These are phyloP conservation scores for Ziziphus jujuba DNA, from an alignment of 306 rosid species.

Conservation along the genomic window DNA sequence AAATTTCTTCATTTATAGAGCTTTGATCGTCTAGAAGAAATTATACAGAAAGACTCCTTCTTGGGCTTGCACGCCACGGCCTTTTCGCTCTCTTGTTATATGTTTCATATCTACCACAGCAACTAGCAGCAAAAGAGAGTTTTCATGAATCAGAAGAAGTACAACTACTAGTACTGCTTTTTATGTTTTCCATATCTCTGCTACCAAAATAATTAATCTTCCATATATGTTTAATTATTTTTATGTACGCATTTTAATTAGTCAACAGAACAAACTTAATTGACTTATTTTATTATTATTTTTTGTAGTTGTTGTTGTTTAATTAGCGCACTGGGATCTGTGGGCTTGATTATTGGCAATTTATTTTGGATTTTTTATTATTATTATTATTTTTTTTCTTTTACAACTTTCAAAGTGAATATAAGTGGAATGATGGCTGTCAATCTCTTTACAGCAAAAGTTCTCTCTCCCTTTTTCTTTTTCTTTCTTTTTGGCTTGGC, in stretches of 20 bases:
- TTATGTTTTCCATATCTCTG: not conserved
- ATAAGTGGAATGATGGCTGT: slow-evolving; percentile 65
- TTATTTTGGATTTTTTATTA: not conserved
- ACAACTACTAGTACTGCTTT: not conserved
- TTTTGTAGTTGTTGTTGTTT: slow-evolving; percentile 2
- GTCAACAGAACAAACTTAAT: not conserved
- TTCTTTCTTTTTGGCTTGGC: slow-evolving; percentile 37
- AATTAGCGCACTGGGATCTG: slow-evolving; percentile 23
- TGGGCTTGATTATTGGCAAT: slow-evolving; percentile 18
- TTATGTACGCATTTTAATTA: not conserved
- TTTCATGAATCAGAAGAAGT: not conserved
- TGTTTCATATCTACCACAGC: not conserved
- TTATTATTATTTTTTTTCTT: not conserved
- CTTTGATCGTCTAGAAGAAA: slow-evolving; percentile 1
- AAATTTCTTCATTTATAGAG: slow-evolving; percentile 1
- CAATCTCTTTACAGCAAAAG: slow-evolving; percentile 62
- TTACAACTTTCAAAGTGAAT: slow-evolving; percentile 32
- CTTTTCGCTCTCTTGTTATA: too few relatives aligned
- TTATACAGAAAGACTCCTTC: not conserved
- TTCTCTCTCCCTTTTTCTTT: slow-evolving; percentile 15
- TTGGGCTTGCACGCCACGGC: too few relatives aligned
- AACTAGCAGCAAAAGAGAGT: slow-evolving; percentile 2
- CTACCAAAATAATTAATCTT: slow-evolving; percentile 1
- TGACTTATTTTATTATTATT: not conserved
- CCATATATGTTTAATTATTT: not conserved